Base-by-base conservation (phyloP, 2,329 filamentous ascomycete species). In the Gyromitra esculenta region DNA sequence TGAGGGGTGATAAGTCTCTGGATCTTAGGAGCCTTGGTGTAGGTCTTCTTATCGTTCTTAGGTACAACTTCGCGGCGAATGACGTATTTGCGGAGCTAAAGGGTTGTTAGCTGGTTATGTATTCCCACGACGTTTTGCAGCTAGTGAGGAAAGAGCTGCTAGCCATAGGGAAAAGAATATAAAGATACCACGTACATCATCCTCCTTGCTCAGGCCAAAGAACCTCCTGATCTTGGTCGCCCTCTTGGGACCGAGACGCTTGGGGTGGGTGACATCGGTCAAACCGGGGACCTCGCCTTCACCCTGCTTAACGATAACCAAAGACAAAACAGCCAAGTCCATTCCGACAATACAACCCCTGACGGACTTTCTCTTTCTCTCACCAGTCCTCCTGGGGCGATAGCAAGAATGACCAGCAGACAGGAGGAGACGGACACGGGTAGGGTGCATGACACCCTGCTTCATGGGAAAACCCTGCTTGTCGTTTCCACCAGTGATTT, bases 391-490 rank as follows among this genome's bases (percentile, higher is more conserved):
- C 87, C 96, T 95, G 85, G 95, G 91, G 85, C 96, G 95, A 91
- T 98, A 99, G 93, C 96, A 99, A 83, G 93, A 96, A 92, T 98
- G 96, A 86, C 96, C 96, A 74, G 97, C 94, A 85, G 91, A 85
- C 85, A 99, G 93, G 84, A 99, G 92, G 82, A 99, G 94, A 83
- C 93, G 92, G 88, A 97, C 96, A 96, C 96, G 96, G 86, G 93
- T 96, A 84, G 96, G 94, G 87, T 97, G 92, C 90, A 99, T 95
- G 86, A 97, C 92, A 90, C 96, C 96, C 91, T 99, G 96, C 94
- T 99, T 99, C 96, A 99, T 99, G 83, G 96, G 96, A 91, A 99
- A 99, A 89, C 96, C 96, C 90, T 99, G 96, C 93, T 99, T 99
- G 92, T 99, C 96, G 92, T 99, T 99, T 85, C 96, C 96, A 85